These are phyloP conservation scores for Ehretia macrophylla DNA, from an alignment of 257 asterid species.

Conservation along the genomic window DNA sequence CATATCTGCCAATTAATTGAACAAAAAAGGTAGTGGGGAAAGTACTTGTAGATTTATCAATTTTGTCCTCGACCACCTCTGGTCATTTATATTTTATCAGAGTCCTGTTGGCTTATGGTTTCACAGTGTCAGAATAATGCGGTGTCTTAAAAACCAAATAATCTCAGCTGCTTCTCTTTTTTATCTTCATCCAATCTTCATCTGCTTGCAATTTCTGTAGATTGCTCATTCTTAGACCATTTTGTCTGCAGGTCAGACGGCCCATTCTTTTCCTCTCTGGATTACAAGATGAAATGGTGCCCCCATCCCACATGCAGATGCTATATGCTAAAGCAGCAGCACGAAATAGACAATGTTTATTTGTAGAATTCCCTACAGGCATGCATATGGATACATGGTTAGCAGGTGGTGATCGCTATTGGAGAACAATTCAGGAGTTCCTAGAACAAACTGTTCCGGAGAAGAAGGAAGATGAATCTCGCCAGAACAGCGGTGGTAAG, in stretches of 20 bases:
- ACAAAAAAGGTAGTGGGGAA: too few relatives aligned
- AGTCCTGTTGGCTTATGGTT: too few relatives aligned
- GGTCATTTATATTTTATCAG: too few relatives aligned
- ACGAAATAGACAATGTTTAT: conserved; percentile 54
- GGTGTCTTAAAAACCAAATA: too few relatives aligned
- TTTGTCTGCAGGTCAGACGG: conserved; percentile 61
- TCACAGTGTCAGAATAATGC: too few relatives aligned
- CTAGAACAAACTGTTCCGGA: conserved; percentile 50
- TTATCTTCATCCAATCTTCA: background rate
- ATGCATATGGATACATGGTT: conserved; percentile 99
- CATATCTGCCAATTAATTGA: background rate
- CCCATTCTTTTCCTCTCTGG: conserved; percentile 95
- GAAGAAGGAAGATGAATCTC: conserved; percentile 37
- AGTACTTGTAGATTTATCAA: too few relatives aligned
- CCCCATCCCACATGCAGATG: conserved; percentile 92
- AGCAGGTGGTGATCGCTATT: conserved; percentile 86
- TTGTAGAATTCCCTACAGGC: conserved; percentile 81
- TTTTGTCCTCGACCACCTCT: too few relatives aligned
- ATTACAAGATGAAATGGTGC: conserved; percentile 93
- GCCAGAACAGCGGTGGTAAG: conserved; percentile 14
- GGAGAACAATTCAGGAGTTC: conserved; percentile 76
- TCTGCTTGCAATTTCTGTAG: conserved; percentile 1
- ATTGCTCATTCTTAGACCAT: conserved; percentile 5
- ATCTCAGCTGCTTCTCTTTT: background rate
- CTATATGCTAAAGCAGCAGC: conserved; percentile 93